Conservation (phyloP, 192 early-diverging fungal genomes). For the Coemansia sp. region DNA sequence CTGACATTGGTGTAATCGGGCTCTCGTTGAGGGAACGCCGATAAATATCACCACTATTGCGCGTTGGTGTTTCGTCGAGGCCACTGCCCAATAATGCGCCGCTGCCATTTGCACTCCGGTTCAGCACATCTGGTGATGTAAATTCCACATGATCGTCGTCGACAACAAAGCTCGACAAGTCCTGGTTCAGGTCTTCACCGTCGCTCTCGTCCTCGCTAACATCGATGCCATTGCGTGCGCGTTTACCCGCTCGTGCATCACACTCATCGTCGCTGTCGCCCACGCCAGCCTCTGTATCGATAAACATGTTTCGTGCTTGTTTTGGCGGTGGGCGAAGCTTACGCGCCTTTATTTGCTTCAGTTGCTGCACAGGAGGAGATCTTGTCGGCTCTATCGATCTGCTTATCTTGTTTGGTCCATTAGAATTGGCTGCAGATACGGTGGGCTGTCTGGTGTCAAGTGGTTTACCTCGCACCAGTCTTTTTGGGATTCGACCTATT, state of each 20-base stretch:
- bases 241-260: background rate
- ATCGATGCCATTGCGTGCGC: background rate
- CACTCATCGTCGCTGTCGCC: constrained; percentile 39
- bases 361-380: background rate
- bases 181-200: constrained; percentile 37
- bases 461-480: background rate
- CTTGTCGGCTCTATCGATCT: background rate
- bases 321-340: constrained; percentile 13
- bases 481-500: background rate
- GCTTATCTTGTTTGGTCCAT: background rate
- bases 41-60: constrained; percentile 35
- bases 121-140: constrained; percentile 15
- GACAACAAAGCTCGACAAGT: constrained; percentile 52
- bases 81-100: background rate
- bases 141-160: constrained; percentile 47
- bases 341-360: background rate
- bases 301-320: constrained; percentile 24
- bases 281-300: constrained; percentile 43
- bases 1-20: constrained; percentile 35
- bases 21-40: constrained; percentile 28
- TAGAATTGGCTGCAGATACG: background rate
- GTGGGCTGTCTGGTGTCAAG: background rate
- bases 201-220: constrained; percentile 35
- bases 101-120: background rate
- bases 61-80: constrained; percentile 11